Base-by-base conservation (phyloP, 139 green algal species). In the Edaphochlamys debaryana region DNA sequence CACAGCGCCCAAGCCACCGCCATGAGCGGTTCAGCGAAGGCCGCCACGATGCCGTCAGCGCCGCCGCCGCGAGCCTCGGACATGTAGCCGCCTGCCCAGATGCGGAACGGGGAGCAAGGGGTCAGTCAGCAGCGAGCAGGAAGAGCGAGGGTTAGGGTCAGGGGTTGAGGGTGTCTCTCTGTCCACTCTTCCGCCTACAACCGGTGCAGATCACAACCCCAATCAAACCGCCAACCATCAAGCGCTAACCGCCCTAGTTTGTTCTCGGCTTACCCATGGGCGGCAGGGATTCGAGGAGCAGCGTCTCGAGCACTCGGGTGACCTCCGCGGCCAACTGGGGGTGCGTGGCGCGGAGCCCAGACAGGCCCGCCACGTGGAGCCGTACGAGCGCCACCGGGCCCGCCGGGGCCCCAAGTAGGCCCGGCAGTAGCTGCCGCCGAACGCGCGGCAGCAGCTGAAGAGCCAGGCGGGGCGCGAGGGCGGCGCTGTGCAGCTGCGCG, bases 1-100 rank as follows among this genome's bases (percentile, higher is more conserved):
- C 50, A 34, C 17, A 80, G 73, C 58, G 73, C 73, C 73, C 73
- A 80, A 22, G 58, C 56, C 73, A 80, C 56, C 38, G 73, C 73
- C 8, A 29, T 13, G 29, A 69, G 20, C 56, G 56, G 52, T 37
- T 80, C 73, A 11, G 56, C 9, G 73, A 80, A 80, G 27, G 73
- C 73, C 37, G 50, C 73, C 38, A 42, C 41, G 29, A 80, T 36
- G 7, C 72, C 73, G 11, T 69, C 73, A 6, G 13, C 38, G 25
- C 73, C 73, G n/a, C 73, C 73, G 50, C 32, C 32, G 27, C 38
- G 73, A 29, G 56, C 38, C 73, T 70, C 73, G 37, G 38, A 60
- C 27, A 80, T 38, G 29, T 80, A 80, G 29, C 73, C 73, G 25
- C 73, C n/a, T n/a, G n/a, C n/a, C n/a, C n/a, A n/a, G n/a, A n/a